phyloP scores from a whole-genome alignment of 2,329 filamentous ascomycete genomes.

The Trichoderma simmonsii region DNA sequence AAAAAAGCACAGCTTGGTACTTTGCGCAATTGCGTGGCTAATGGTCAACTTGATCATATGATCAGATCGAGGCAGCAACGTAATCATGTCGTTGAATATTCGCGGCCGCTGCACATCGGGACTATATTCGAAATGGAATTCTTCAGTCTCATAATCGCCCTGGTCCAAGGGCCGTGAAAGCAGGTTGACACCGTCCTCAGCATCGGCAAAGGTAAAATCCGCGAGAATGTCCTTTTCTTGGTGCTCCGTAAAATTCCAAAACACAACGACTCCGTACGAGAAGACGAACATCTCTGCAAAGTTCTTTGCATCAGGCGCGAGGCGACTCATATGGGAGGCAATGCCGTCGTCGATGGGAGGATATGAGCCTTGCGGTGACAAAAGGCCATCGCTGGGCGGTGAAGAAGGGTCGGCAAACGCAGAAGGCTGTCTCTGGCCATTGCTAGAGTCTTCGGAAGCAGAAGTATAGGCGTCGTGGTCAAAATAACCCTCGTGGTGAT shows the following conservation, averaged over 20 bases:
- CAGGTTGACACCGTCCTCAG: constrained; percentile 61
- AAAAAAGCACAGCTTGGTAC: constrained; percentile 93
- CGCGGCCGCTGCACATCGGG: constrained; percentile 78
- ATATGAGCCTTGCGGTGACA: constrained; percentile 27
- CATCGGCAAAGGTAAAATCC: constrained; percentile 84
- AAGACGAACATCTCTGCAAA: constrained; percentile 97
- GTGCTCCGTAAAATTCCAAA: constrained; percentile 96
- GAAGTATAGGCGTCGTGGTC: constrained; percentile 63
- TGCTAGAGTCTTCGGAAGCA: constrained; percentile 31
- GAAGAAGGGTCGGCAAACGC: constrained; percentile 33
- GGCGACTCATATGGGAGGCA: constrained; percentile 54
- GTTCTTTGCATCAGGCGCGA: constrained; percentile 68
- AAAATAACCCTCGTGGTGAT: constrained; percentile 90
- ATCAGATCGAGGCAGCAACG: constrained; percentile 79
- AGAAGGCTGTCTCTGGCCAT: constrained; percentile 26
- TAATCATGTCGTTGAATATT: constrained; percentile 99
- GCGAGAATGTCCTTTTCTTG: constrained; percentile 97
- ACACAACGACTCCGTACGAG: constrained; percentile 94
- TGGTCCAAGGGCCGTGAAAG: constrained; percentile 78
- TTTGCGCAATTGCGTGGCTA: constrained; percentile 95
- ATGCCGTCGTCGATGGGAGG: constrained; percentile 39
- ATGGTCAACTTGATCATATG: constrained; percentile 99
- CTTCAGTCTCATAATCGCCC: constrained; percentile 92
- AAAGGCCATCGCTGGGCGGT: constrained; percentile 29
- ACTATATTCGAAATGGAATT: constrained; percentile 98